Base-by-base conservation (phyloP, 169 alveolate genomes). In the Cryptosporidium ryanae region DNA sequence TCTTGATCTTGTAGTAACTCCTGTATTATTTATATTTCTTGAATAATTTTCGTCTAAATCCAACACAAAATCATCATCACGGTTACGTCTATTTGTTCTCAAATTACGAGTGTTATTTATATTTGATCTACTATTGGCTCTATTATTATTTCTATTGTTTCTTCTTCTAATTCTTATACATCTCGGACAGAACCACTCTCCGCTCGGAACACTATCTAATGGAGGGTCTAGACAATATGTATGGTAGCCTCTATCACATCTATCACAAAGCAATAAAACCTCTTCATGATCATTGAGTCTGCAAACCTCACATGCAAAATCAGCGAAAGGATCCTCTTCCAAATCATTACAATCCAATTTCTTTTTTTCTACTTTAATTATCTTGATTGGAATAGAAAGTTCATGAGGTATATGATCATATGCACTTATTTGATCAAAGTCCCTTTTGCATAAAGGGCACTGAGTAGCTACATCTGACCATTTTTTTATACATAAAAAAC, bases 211-310 rank as follows among this genome's bases (percentile, higher is more conserved):
- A 21, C 76, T 84, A 8, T 65, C 71, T 48, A 92, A 87, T 2
- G 94, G 94, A 46, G 92, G 92, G 10, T 68, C 38, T 34, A 92
- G 76, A 63, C 94, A 92, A 65, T 76, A 71, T 21, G 84, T 89
- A 59, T 92, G 94, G 27, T 87, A 92, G 4, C 94, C 94, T 44
- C 84, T 81, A 76, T 92, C 91, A 59, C 94, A 92, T 43, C 82
- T 54, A 54, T 92, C 94, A 87, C 94, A 92, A 23, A 92, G 66
- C 7, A 92, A 70, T 8, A 70, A 34, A 34, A 70, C 84, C 31
- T 70, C 84, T 27, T 70, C 84, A 70, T 70, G 84, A 23, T 70
- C 84, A 31, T 70, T 70, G 49, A 70, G 55, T n/a, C 66, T 50
- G 66, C 84, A 70, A 54, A 70, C 67, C 17, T 70, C 84, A 34